Base-by-base conservation (phyloP, 768 basidiomycete genomes). In the Termitomyces sp. region DNA sequence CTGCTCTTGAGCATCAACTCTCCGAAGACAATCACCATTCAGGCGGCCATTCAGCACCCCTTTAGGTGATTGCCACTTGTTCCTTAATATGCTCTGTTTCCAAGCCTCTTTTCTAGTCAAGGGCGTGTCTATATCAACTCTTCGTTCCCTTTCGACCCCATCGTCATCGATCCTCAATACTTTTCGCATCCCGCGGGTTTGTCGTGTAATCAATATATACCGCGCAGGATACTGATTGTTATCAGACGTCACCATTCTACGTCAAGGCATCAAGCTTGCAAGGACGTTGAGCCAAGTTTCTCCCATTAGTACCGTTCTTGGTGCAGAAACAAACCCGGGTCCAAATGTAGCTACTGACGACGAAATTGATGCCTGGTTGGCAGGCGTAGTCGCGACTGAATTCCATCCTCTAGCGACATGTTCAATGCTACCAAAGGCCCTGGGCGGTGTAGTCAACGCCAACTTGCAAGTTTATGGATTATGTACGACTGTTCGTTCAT, bases 31-130 rank as follows among this genome's bases (percentile, higher is more conserved):
- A 72, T 88, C 47, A 76, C 76, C 5, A 76, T 91, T 53, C 88
- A 90, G 65, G 82, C 83, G 6, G 88, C 84, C 0, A 67, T 88
- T 13, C 88, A 89, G 67, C 84, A 84, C 63, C 84, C 86, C 1
- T 75, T 83, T 66, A 86, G 82, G 72, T 78, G 7, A 60, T 36
- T 56, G 39, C 42, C 26, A 53, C 51, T 56, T 2, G 37, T 36
- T 14, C 55, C 24, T 56, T 4, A 49, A 16, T 7, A 2, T 51
- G 6, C n/a, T 26, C 18, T 16, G 27, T 53, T 8, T 20, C 32
- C 32, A 45, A 46, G 27, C 56, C 64, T 37, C 27, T 47, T 27
- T 6, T 53, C 26, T 60, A 79, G 80, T 37, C 79, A 83, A 51
- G 89, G 88, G n/a, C 78, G 76, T 5, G 65, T 89, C 30, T 81